phyloP scores from a whole-genome alignment of 106 monocot genomes.

The Triglochin maritima region DNA sequence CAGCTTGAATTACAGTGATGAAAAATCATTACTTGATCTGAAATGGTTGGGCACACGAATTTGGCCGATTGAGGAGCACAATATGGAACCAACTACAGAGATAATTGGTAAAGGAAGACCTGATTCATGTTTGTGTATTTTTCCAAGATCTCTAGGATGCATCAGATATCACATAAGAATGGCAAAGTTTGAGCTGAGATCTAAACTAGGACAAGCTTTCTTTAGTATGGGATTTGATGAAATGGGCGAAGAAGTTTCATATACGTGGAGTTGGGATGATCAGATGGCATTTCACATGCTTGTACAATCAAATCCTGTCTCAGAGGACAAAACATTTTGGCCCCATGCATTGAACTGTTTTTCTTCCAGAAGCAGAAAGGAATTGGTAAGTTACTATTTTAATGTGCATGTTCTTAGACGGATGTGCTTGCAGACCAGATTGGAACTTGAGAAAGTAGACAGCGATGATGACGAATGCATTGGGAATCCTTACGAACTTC shows the following conservation, averaged over 20 bases:
- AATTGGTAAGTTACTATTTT: slow-evolving; percentile 55
- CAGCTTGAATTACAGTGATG: not conserved
- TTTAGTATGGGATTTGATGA: slow-evolving; percentile 34
- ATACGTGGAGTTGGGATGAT: slow-evolving; percentile 45
- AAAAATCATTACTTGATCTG: not conserved
- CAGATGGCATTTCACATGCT: slow-evolving; percentile 37
- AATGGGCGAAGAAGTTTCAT: slow-evolving; percentile 64
- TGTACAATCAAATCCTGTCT: slow-evolving; percentile 25
- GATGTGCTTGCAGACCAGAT: slow-evolving; percentile 40
- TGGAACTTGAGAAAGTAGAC: slow-evolving; percentile 13
- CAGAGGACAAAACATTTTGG: slow-evolving; percentile 39
- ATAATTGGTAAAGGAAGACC: slow-evolving; percentile 29
- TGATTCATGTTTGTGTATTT: slow-evolving; percentile 31
- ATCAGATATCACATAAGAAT: slow-evolving; percentile 38
- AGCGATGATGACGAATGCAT: slow-evolving; percentile 41
- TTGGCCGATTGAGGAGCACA: not conserved
- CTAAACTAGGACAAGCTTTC: slow-evolving; percentile 44
- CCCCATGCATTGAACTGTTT: slow-evolving; percentile 31
- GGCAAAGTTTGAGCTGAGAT: slow-evolving; percentile 35
- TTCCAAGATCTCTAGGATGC: slow-evolving; percentile 39
- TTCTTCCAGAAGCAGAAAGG: slow-evolving; percentile 31
- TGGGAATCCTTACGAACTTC: not conserved
- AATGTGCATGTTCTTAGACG: slow-evolving; percentile 58
- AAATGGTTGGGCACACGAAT: slow-evolving; percentile 9
- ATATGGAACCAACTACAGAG: not conserved